Evolutionary conservation across 106 monocot species (phyloP), one percentile per base, ranked within the genome.

Genomic region (Gastrodia elata): DNA sequence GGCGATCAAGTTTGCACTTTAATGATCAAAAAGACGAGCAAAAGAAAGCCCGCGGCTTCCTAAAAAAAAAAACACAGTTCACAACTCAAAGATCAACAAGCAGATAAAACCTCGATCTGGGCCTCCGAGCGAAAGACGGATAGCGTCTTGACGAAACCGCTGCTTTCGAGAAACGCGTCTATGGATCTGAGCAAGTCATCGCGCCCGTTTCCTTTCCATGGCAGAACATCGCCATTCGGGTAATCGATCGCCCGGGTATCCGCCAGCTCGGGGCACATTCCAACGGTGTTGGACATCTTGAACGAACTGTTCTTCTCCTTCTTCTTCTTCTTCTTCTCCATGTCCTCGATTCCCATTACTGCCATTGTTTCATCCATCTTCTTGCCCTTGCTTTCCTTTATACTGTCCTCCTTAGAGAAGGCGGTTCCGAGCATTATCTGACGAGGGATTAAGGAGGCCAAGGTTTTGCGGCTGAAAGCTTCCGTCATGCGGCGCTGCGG

Each of bases 401-500:
- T 11, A 14, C 6, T 27, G 5, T 68, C 67, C 2, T 49, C 49
- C 39, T 2, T 5, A 15, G 43, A 44, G 25, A 35, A 13, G 61
- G 42, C 42, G 68, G 38, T 6, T 8, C 72, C 77, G 42, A 87
- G 83, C 75, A 83, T 67, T 43, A 87, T 57, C 78, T 82, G 78
- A 32, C 87, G 83, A n/a, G 87, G 83, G 58, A 87, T 24, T 71
- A 83, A 78, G 36, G 67, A 68, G 71, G 73, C 49, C 41, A 76
- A 68, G 74, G 76, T 20, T 22, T 1, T 8, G 25, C 22, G 40
- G 38, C 38, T 40, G 69, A 26, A 69, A 39, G 24, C 69, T 40
- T 69, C 40, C 39, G 69, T 25, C 69, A 69, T 69, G 67, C 37
- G 30, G 41, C 24, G 9, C 3, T 18, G 40, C 69, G 1, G 15